Conservation (phyloP, 352 stramenopile species). For the Globisporangium irregulare region DNA sequence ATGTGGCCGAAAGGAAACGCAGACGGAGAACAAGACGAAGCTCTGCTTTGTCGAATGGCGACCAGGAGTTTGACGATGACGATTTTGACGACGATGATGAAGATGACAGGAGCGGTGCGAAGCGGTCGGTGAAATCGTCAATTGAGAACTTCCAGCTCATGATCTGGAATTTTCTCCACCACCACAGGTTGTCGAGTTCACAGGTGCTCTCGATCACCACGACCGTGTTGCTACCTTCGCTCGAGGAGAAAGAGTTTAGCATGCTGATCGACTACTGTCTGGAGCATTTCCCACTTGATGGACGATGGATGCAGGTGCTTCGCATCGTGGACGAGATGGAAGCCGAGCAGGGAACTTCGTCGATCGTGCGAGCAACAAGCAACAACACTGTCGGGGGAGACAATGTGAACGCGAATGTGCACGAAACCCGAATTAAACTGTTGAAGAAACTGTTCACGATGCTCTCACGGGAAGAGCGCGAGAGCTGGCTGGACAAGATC, state of each 20-base stretch:
- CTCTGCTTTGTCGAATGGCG: conserved; percentile 13
- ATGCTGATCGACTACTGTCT: conserved; percentile 41
- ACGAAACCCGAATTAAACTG: conserved; percentile 36
- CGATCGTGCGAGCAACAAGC: neutral
- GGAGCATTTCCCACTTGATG: conserved; percentile 30
- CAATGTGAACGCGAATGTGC: conserved; percentile 20
- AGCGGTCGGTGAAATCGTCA: conserved; percentile 14
- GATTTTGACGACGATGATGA: conserved; percentile 15
- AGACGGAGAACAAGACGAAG: conserved; percentile 11
- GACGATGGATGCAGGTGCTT: conserved; percentile 46
- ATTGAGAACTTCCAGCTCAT: conserved; percentile 62
- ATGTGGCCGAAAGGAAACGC: conserved; percentile 30
- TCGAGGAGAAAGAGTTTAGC: conserved; percentile 43
- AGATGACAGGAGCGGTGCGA: neutral
- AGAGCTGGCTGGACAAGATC: conserved; percentile 48
- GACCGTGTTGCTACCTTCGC: conserved; percentile 38
- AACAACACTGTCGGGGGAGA: conserved; percentile 7
- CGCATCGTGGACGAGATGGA: conserved; percentile 40
- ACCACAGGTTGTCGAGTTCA: conserved; percentile 59
- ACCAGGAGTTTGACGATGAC: conserved; percentile 20
- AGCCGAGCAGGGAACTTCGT: conserved; percentile 4
- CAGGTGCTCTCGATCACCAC: conserved; percentile 44
- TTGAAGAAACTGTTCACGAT: conserved; percentile 58
- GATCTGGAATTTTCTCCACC: conserved; percentile 57
- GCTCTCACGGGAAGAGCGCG: conserved; percentile 46